Conservation (phyloP, 2,329 filamentous ascomycete species). For the Fusarium brachygibbosum region DNA sequence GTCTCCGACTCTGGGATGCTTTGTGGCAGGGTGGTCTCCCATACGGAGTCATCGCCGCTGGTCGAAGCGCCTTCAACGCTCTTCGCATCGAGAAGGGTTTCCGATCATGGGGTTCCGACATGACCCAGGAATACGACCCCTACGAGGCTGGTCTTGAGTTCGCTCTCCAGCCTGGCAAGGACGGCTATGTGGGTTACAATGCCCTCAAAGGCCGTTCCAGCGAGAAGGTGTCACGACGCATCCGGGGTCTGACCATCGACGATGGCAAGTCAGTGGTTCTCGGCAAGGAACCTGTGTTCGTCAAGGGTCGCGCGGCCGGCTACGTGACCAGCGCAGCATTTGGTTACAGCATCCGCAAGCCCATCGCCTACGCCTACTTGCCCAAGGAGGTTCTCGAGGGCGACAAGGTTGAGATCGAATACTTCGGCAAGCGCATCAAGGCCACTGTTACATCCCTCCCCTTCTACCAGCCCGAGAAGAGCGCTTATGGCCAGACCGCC, state of each 20-base stretch:
- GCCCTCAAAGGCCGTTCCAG: conserved; percentile 61
- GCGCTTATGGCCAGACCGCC: conserved; percentile 26
- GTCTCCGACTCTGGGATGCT: conserved; percentile 69
- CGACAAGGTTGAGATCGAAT: conserved; percentile 69
- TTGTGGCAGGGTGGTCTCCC: conserved; percentile 67
- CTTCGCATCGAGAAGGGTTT: conserved; percentile 72
- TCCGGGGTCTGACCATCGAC: conserved; percentile 67
- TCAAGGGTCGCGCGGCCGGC: conserved; percentile 61
- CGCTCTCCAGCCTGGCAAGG: conserved; percentile 63
- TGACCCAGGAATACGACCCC: conserved; percentile 72
- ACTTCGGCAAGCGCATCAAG: conserved; percentile 67
- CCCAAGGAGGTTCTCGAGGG: conserved; percentile 63
- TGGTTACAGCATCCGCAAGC: conserved; percentile 70
- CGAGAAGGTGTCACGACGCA: conserved; percentile 51
- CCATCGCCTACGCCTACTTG: conserved; percentile 71
- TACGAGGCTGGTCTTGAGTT: conserved; percentile 69
- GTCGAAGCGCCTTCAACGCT: conserved; percentile 69
- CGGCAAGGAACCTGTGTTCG: conserved; percentile 73
- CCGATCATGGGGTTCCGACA: conserved; percentile 68
- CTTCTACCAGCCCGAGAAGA: conserved; percentile 40
- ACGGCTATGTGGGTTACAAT: conserved; percentile 64
- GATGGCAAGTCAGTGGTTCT: conserved; percentile 69
- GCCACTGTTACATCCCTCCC: conserved; percentile 68
- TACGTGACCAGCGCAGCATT: conserved; percentile 74
- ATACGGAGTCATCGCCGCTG: conserved; percentile 70